These are phyloP conservation scores for Cercophora sp. DNA, from an alignment of 495 filamentous ascomycete genomes.

Conservation along the genomic window DNA sequence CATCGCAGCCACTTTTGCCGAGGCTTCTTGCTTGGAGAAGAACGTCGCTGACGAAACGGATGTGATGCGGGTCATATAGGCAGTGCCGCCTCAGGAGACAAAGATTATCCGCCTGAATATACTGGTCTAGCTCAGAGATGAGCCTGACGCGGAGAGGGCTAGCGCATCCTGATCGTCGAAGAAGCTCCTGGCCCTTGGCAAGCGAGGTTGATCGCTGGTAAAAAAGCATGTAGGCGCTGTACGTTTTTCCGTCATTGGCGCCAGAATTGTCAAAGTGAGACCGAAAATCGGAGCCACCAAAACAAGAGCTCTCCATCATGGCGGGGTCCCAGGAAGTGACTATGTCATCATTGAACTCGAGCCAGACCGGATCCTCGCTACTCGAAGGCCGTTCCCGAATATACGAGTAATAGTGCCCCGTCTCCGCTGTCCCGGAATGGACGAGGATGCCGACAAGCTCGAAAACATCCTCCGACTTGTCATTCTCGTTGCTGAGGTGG, in stretches of 20 bases:
- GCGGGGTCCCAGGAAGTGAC: constrained; percentile 71
- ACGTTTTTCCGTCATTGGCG: constrained; percentile 58
- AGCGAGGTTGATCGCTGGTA: constrained; percentile 78
- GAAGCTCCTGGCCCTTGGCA: constrained; percentile 42
- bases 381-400: constrained; percentile 71
- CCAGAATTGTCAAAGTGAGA: constrained; percentile 41
- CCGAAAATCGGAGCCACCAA: constrained; percentile 66
- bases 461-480: constrained; percentile 67
- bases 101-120: constrained; percentile 70
- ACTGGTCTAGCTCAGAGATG: constrained; percentile 50
- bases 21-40: constrained; percentile 46
- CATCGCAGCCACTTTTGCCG: constrained; percentile 43
- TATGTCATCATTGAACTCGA: constrained; percentile 89
- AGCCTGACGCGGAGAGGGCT: constrained; percentile 56
- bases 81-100: constrained; percentile 71
- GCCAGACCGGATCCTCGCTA: constrained; percentile 57
- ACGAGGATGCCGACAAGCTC: constrained; percentile 90
- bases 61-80: constrained; percentile 71
- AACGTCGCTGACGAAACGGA: constrained; percentile 59
- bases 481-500: constrained; percentile 64
- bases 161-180: constrained; percentile 26
- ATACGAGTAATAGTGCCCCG: constrained; percentile 96
- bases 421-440: constrained; percentile 88
- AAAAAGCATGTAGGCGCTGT: constrained; percentile 96
- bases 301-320: constrained; percentile 70